Evolutionary conservation across 805 yeast genomes (phyloP).

Genomic region (Metschnikowia corniflorae): DNA sequence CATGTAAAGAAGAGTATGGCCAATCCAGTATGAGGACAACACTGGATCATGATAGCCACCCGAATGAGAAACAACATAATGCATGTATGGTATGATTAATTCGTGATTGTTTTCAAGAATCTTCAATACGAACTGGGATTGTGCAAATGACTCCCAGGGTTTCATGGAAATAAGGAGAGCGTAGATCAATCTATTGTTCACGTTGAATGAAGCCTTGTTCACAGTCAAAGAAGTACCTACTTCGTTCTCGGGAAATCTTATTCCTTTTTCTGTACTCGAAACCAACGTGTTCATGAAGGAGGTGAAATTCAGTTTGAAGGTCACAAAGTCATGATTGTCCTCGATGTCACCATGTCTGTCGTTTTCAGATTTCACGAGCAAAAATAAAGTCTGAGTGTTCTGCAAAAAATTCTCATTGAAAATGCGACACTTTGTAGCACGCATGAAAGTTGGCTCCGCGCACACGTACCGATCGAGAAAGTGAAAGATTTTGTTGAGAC

Average conservation of each 20-base stretch:
- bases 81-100: constrained; percentile 66
- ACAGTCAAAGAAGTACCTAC: constrained; percentile 46
- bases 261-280: constrained; percentile 48
- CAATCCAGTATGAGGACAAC: constrained; percentile 77
- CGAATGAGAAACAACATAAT: constrained; percentile 48
- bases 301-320: constrained; percentile 30
- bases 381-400: constrained; percentile 50
- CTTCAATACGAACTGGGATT: constrained; percentile 50
- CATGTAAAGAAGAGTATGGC: constrained; percentile 60
- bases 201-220: constrained; percentile 50
- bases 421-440: constrained; percentile 67
- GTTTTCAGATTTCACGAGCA: constrained; percentile 9
- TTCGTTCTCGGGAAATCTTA: constrained; percentile 44
- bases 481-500: constrained; percentile 31
- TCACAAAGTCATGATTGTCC: constrained; percentile 33
- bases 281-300: constrained; percentile 48
- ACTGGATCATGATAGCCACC: constrained; percentile 78
- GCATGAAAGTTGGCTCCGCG: constrained; percentile 57
- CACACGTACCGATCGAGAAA: constrained; percentile 52
- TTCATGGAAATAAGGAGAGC: constrained; percentile 61
- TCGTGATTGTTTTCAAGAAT: constrained; percentile 61
- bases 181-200: constrained; percentile 66
- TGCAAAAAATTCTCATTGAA: constrained; percentile 73
- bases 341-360: constrained; percentile 16
- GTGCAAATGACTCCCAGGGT: constrained; percentile 76